Evolutionary conservation across 2,329 filamentous ascomycete genomes (phyloP), one percentile per base, ranked within the genome.

Genomic region (Beauveria sp.): DNA sequence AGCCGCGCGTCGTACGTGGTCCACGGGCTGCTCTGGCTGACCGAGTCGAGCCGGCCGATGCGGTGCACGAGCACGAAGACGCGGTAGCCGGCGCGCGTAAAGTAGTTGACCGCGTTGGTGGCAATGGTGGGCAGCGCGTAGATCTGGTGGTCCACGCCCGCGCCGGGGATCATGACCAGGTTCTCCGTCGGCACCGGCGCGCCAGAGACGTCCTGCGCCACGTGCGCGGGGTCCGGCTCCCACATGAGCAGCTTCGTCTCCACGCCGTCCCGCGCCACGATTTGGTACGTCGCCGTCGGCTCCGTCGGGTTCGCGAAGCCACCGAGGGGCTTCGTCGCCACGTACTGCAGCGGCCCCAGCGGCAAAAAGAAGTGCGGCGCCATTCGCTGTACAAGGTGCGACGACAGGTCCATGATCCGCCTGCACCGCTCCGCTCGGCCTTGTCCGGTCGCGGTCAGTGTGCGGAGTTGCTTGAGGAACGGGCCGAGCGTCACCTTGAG

Each of bases 91-190:
- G 79, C 81, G 1, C 79, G 74, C 3, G 78, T 82, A 69, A 88
- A 83, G 72, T 86, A 87, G 68, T 87, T 84, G 64, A 88, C 79
- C 0, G 83, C 78, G 69, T 88, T 87, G 65, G 79, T 80, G n/a
- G 79, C 77, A 60, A 88, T 85, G 2, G 85, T 88, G 2, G 85
- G 84, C 31, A 86, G 75, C 0, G 85, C 79, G 64, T 78, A 88
- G 59, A 88, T 85, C 64, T 84, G 80, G 66, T 88, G 82, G 69
- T 87, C 83, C 1, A 88, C 85, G 1, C 82, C 77, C 0, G 84
- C 84, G 22, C 85, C 86, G 0, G 85, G 84, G 50, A 88, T 77
- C 76, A 88, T 80, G 63, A 88, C 79, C 6, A 88, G 72, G 64
- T 82, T 82, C 67, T 77, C 77, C 5, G 61, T 46, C 16, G 57